Evolutionary conservation across 306 rosid species (phyloP).

Genomic region (Glycine latifolia): DNA sequence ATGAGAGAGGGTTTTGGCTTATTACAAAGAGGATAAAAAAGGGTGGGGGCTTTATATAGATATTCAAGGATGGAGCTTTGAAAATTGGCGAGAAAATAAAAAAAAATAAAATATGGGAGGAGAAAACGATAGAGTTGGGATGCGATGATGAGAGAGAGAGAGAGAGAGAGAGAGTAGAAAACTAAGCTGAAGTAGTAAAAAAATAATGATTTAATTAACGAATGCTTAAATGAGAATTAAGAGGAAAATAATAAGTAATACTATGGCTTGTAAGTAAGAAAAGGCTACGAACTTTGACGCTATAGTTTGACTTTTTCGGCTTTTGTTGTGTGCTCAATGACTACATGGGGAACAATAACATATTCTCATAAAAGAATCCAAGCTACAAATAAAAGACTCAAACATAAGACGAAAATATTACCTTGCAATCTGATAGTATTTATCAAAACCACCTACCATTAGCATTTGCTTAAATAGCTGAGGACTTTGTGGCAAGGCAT

Average conservation of each 20-base stretch:
- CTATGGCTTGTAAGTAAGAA: slow-evolving; percentile 32
- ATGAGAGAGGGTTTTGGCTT: slow-evolving; percentile 51
- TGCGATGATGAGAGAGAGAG: slow-evolving; percentile 40
- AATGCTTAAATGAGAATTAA: background rate
- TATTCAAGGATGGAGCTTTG: slow-evolving; percentile 38
- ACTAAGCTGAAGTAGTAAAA: slow-evolving; percentile 14
- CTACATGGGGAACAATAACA: slow-evolving; percentile 10
- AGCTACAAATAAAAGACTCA: slow-evolving; percentile 12
- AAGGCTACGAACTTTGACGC: slow-evolving; percentile 66
- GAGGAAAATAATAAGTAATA: slow-evolving; percentile 6
- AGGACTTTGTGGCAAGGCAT: slow-evolving; percentile 98
- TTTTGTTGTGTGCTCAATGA: slow-evolving; percentile 16
- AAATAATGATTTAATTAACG: slow-evolving; percentile 46
- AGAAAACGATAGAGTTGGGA: slow-evolving; percentile 49
- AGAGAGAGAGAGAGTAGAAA: slow-evolving; percentile 18
- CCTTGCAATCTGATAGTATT: slow-evolving; percentile 95
- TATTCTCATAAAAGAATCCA: slow-evolving; percentile 21
- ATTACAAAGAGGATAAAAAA: slow-evolving; percentile 60
- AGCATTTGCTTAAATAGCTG: slow-evolving; percentile 98
- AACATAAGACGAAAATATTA: slow-evolving; percentile 42
- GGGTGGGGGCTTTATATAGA: slow-evolving; percentile 72
- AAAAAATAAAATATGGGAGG: no score
- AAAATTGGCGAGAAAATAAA: slow-evolving; percentile 30
- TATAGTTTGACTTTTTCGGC: slow-evolving; percentile 67
- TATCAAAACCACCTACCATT: slow-evolving; percentile 96